These are phyloP conservation scores for Aspergillus quadricinctus DNA, from an alignment of 2,329 filamentous ascomycete genomes.

Conservation along the genomic window DNA sequence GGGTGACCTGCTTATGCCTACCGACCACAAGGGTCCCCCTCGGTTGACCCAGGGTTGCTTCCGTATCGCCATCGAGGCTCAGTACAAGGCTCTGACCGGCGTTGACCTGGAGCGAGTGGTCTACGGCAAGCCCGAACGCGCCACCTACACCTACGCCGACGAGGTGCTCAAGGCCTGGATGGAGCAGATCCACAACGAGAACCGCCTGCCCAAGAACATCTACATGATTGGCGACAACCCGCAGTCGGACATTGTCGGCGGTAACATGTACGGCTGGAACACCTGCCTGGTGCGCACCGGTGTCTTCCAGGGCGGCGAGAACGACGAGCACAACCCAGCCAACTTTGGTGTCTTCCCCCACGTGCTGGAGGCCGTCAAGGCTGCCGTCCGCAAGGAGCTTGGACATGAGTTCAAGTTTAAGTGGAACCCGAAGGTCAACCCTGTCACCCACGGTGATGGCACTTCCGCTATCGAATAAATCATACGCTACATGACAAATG, in stretches of 20 bases:
- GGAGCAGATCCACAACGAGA: slow-evolving; percentile 69
- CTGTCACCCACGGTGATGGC: slow-evolving; percentile 53
- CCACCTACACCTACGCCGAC: slow-evolving; percentile 75
- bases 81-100: slow-evolving; percentile 60
- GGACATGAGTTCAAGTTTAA: slow-evolving; percentile 70
- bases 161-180: slow-evolving; percentile 70
- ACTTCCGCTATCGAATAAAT: slow-evolving; percentile 54
- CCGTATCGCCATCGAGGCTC: slow-evolving; percentile 68
- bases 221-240: slow-evolving; percentile 78
- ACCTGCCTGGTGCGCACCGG: slow-evolving; percentile 73
- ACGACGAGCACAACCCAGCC: slow-evolving; percentile 72
- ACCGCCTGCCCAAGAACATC: slow-evolving; percentile 63
- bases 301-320: slow-evolving; percentile 72
- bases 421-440: slow-evolving; percentile 69
- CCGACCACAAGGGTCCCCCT: slow-evolving; percentile 57
- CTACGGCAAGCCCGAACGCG: slow-evolving; percentile 69
- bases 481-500: slow-evolving; percentile 6
- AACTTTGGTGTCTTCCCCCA: slow-evolving; percentile 72
- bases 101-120: slow-evolving; percentile 70
- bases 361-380: slow-evolving; percentile 66
- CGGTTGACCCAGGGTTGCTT: slow-evolving; percentile 72
- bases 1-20: slow-evolving; percentile 61
- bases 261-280: slow-evolving; percentile 80
- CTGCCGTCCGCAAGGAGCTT: slow-evolving; percentile 64
- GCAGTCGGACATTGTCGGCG: slow-evolving; percentile 68